Evolutionary conservation across 177 flowering plant species (phyloP), one percentile per base, ranked within the genome.

Genomic region (Vitis hybrid): DNA sequence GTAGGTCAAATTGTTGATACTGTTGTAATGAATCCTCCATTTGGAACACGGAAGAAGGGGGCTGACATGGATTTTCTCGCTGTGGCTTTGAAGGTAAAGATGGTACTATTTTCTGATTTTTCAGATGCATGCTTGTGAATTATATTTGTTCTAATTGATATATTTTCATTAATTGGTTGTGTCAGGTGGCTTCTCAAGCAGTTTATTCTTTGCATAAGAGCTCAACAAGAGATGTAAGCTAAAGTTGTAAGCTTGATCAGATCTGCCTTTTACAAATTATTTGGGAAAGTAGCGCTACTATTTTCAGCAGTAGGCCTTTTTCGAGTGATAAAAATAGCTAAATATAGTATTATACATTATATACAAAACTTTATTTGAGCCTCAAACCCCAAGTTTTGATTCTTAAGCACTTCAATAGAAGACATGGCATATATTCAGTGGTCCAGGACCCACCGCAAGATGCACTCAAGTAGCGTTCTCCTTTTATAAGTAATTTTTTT

Each of bases 131-230:
- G 10, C 3, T 2, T 63, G 9, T 50, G 1, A n/a, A 4, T 39
- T 60, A 26, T 48, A 9, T 55, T 52, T 59, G 48, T 60, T 56
- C 39, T 60, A 10, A 48, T 64, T 5, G 2, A 15, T 22, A 20
- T 64, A 29, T 51, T 8, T 71, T 15, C 55, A 55, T 67, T 6
- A 61, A 16, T 60, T 64, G 64, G 3, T 66, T 68, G n/a, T 69
- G 9, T 51, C 86, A 93, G 98, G 80, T 92, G 79, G 91, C 98
- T 63, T 86, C 95, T 61, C 80, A 73, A 79, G 97, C 98, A 49
- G 99, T 96, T 73, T 93, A 96, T 86, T 96, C 99, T 14, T 80
- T 94, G 84, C 99, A 96, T 70, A 96, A 92, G 79, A 87, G 95
- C 56, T 77, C 98, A 16, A 96, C 99, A 60, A 90, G 99, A 86